Evolutionary conservation across 495 filamentous ascomycete genomes (phyloP).

Genomic region (Penicillium pulvis): DNA sequence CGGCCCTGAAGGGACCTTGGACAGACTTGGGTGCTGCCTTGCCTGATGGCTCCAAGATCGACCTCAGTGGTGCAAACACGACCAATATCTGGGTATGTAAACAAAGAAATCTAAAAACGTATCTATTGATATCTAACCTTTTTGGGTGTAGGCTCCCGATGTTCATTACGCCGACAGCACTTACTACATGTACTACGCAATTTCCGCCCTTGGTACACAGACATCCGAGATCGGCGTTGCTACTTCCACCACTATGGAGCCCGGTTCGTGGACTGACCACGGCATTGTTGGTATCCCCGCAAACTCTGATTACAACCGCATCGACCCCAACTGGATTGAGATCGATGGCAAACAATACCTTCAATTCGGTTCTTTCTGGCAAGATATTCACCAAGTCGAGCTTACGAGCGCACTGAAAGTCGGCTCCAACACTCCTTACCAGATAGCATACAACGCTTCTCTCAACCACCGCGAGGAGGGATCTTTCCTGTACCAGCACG

Average conservation of each 20-base stretch:
- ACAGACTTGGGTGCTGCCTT: conserved; percentile 57
- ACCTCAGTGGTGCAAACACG: conserved; percentile 47
- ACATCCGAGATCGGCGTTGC: conserved; percentile 68
- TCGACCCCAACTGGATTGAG: conserved; percentile 65
- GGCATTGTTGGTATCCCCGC: conserved; percentile 54
- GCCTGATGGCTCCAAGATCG: conserved; percentile 58
- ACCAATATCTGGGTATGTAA: conserved; percentile 59
- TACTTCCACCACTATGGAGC: conserved; percentile 60
- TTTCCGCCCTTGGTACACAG: conserved; percentile 65
- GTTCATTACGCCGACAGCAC: conserved; percentile 53
- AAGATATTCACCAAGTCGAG: conserved; percentile 62
- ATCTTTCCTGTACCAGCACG: conserved; percentile 55
- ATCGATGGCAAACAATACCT: conserved; percentile 52
- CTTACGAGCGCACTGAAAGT: conserved; percentile 50
- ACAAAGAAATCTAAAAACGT: not conserved
- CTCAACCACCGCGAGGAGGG: conserved; percentile 61
- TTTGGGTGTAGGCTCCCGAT: conserved; percentile 61
- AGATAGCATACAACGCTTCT: conserved; percentile 58
- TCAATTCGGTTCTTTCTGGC: conserved; percentile 72
- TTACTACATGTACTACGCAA: conserved; percentile 75
- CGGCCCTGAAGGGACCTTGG: conserved; percentile 66
- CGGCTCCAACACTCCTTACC: conserved; percentile 34
- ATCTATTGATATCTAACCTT: conserved; percentile 7
- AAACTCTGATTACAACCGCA: conserved; percentile 62
- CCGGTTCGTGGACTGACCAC: conserved; percentile 59